Evolutionary conservation across 2,329 filamentous ascomycete genomes (phyloP), one percentile per base, ranked within the genome.

Genomic region (Bimuria novae-zelandiae): DNA sequence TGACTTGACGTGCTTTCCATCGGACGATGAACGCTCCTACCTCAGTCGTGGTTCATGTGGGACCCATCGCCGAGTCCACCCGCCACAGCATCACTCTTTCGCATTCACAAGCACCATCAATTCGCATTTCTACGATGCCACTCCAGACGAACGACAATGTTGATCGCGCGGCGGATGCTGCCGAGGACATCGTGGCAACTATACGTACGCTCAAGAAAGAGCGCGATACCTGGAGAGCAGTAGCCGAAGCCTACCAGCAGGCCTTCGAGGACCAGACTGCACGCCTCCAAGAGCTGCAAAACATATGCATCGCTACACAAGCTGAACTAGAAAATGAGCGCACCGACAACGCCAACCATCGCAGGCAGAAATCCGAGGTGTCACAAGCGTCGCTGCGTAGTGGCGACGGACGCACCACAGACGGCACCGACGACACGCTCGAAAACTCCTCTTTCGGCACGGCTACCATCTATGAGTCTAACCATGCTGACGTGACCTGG

Each of bases 271-370:
- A 45, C 3, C 66, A 70, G 32, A 65, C 61, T 5, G 37, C 45
- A 30, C 63, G 56, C 7, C 53, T 70, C 3, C 49, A 51, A 6
- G 62, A 70, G 37, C 49, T 71, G 1, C 63, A 67, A 40, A 57
- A 67, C 27, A 57, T 70, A 0, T 68, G 66, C 47, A 61, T 68
- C 17, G 66, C 67, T 4, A 66, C 69, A 0, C 69, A 72, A 49
- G 68, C 67, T 8, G 68, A 70, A 21, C 42, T 71, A 16, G 65
- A 71, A 44, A 72, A 72, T 17, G 65, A 70, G 44, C 57, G 65
- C 19, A 54, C 39, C 25, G 25, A 17, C 33, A 33, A 11, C 10
- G 52, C 62, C 7, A 56, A 57, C 7, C 63, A 56, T 14, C 57
- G 54, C n/a, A 41, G 55, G 12, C 48, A 57, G 7, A 36, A n/a